Percentiles rank a stretch among this genome's conserved stretches.
phyloP scores from a whole-genome alignment of 768 basidiomycete species.

The Auriscalpium orientale region DNA sequence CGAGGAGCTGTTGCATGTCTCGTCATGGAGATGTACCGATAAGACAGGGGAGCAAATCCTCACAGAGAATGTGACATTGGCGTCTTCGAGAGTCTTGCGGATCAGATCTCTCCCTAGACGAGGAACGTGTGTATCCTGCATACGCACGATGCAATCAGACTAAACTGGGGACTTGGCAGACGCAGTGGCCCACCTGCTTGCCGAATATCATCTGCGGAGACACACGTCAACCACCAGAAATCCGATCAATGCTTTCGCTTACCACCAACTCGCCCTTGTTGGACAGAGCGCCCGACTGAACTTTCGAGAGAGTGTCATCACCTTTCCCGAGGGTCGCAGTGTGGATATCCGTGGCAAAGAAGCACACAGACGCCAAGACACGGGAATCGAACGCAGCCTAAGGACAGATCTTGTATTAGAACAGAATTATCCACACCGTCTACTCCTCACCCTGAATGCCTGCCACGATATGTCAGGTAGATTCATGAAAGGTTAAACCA shows the following conservation, averaged over 20 bases:
- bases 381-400: slow-evolving; percentile 87
- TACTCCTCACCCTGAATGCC: slow-evolving; percentile 40
- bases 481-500: slow-evolving; percentile 28
- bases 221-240: background rate
- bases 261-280: slow-evolving; percentile 82
- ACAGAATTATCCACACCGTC: no score
- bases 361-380: slow-evolving; percentile 80
- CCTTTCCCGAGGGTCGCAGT: slow-evolving; percentile 75
- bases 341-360: slow-evolving; percentile 94
- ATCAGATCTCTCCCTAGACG: slow-evolving; percentile 82
- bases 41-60: slow-evolving; percentile 15
- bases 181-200: slow-evolving; percentile 57
- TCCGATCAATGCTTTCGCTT: slow-evolving; percentile 18
- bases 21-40: background rate
- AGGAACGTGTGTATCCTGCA: slow-evolving; percentile 87
- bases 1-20: slow-evolving; percentile 57
- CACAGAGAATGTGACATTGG: slow-evolving; percentile 63
- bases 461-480: slow-evolving; percentile 11
- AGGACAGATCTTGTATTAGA: background rate
- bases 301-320: slow-evolving; percentile 74
- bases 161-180: no score
- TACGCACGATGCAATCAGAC: no score
- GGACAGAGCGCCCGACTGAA: slow-evolving; percentile 65
- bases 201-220: slow-evolving; percentile 82
- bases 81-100: slow-evolving; percentile 75